These are phyloP conservation scores for Aspergillus fischeri DNA, from an alignment of 2,329 filamentous ascomycete species.

Conservation along the genomic window DNA sequence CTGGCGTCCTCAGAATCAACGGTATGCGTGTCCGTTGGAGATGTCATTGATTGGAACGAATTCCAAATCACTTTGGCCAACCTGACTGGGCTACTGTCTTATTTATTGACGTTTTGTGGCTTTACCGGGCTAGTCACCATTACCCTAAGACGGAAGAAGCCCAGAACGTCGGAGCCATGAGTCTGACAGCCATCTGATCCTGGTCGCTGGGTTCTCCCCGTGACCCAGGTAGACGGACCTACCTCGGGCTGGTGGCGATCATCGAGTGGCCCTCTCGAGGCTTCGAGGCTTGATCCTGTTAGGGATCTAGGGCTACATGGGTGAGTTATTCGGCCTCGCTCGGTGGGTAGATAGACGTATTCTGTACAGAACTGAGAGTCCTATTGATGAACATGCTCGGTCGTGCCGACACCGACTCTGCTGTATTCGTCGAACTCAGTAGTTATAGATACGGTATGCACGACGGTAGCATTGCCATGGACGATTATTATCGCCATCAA, in stretches of 20 bases:
- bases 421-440: background rate
- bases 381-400: background rate
- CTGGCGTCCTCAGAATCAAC: conserved; percentile 8
- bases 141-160: conserved; percentile 9
- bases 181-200: conserved; percentile 16
- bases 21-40: conserved; percentile 8
- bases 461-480: background rate
- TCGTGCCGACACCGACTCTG: background rate
- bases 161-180: conserved; percentile 13
- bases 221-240: conserved; percentile 15
- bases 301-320: background rate
- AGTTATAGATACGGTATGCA: background rate
- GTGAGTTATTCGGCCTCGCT: background rate
- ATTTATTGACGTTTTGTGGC: background rate
- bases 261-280: conserved; percentile 3
- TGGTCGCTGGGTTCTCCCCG: conserved; percentile 18
- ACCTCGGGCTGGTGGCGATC: conserved; percentile 15
- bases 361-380: background rate
- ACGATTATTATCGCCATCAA: background rate
- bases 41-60: conserved; percentile 9
- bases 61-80: conserved; percentile 15
- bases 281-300: conserved; percentile 9
- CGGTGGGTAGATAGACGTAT: background rate
- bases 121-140: background rate
- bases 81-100: background rate